Base-by-base conservation (phyloP, 108 stramenopile genomes). In the Pseudonitzschia pungens region DNA sequence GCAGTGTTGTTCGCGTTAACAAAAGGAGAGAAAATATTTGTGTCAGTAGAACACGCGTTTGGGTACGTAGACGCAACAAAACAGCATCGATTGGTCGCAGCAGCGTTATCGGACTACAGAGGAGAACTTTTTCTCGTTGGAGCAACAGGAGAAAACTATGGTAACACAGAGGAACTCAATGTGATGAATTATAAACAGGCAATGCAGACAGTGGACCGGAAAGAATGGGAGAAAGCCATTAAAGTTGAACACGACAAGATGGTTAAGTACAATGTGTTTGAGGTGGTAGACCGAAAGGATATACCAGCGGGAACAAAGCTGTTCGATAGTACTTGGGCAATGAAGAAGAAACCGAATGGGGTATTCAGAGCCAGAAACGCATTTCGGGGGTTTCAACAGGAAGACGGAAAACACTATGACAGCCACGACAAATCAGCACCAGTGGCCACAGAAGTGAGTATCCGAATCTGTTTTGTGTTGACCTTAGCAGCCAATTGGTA, bases 311-410 rank as follows among this genome's bases (percentile, higher is more conserved):
- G 68, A 31, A 57, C 79, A 0, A 86, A 80, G 57, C 45, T 71
- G 0, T 31, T 86, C 16, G 52, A 24, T 22, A 50, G 63, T 1
- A 83, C 82, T 4, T 77, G 82, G 79, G 85, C 85, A 20, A 77
- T 79, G 75, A 85, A 82, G 73, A 76, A 72, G 75, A 85, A 85
- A 51, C 24, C 71, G 12, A 77, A 77, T 70, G 85, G 81, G 26
- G 65, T 43, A 10, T 56, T 57, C 22, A 43, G 79, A 63, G 84
- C 74, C 15, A n/a, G n/a, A n/a, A n/a, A n/a, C n/a, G n/a, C n/a
- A n/a, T n/a, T n/a, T n/a, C n/a, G n/a, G n/a, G n/a, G n/a, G n/a
- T n/a, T n/a, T n/a, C n/a, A n/a, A n/a, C n/a, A n/a, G n/a, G n/a
- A n/a, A n/a, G n/a, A n/a, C n/a, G n/a, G n/a, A n/a, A n/a, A n/a